Evolutionary conservation across 345 rosid species (phyloP).

Genomic region (Hirschfeldia incana): DNA sequence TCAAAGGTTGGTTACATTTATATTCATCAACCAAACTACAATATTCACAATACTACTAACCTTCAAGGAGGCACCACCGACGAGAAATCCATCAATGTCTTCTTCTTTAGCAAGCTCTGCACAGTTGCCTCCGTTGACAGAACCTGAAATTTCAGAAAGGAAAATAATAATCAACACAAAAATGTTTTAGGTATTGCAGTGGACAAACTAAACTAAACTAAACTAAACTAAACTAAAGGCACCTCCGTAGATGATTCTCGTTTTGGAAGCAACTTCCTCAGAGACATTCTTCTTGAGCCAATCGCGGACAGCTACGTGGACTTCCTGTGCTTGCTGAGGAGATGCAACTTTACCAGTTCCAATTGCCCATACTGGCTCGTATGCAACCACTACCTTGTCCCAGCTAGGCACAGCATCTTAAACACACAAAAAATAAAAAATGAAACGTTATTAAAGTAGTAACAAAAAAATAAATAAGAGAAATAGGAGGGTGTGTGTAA

Average conservation of each 20-base stretch:
- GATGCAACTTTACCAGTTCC: constrained; percentile 98
- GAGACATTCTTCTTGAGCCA: constrained; percentile 94
- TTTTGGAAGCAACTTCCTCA: constrained; percentile 86
- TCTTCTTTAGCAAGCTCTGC: constrained; percentile 93
- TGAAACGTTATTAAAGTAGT: background rate
- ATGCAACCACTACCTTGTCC: constrained; percentile 89
- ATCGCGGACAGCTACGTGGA: constrained; percentile 80
- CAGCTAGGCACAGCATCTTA: constrained; percentile 89
- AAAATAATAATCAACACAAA: background rate
- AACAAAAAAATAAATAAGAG: background rate
- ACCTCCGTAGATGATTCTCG: constrained; percentile 98
- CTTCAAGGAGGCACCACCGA: constrained; percentile 98
- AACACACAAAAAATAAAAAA: background rate
- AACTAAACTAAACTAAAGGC: constrained; percentile 6
- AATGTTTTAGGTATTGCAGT: background rate
- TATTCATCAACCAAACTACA: constrained; percentile 1
- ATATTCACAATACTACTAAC: constrained; percentile 48
- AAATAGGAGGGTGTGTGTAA: constrained; percentile 12
- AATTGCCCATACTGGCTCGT: constrained; percentile 99
- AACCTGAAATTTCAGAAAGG: constrained; percentile 50
- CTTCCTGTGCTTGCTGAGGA: constrained; percentile 96
- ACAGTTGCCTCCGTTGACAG: constrained; percentile 91
- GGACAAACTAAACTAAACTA: background rate
- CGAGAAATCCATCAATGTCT: constrained; percentile 98
- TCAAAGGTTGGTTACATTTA: background rate